Percentiles rank a stretch among this genome's conserved stretches.
Conservation (phyloP, 2,329 filamentous ascomycete genomes). For the Sclerotinia trifoliorum region DNA sequence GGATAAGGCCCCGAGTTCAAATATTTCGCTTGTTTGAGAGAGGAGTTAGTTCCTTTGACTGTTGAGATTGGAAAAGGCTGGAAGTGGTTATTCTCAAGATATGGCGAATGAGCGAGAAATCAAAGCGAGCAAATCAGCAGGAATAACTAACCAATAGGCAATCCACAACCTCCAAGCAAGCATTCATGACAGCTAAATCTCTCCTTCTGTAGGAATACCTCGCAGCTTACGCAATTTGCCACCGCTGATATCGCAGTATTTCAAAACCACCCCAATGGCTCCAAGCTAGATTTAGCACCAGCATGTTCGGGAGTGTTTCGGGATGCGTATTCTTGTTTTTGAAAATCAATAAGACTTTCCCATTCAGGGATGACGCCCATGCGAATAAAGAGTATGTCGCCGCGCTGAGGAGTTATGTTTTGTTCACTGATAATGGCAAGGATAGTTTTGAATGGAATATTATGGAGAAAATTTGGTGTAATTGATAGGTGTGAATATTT, state of each 20-base stretch:
- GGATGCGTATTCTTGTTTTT: constrained; percentile 11
- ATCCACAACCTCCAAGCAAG: constrained; percentile 16
- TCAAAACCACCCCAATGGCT: constrained; percentile 17
- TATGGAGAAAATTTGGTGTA: constrained; percentile 54
- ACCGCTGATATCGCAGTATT: constrained; percentile 12
- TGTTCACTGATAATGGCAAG: constrained; percentile 41
- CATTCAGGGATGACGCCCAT: constrained; percentile 41
- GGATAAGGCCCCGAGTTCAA: constrained; percentile 37
- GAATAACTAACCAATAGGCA: constrained; percentile 30
- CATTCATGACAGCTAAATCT: constrained; percentile 17
- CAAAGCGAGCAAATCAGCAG: not conserved
- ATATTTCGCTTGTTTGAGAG: constrained; percentile 39
- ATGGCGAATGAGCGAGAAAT: not conserved
- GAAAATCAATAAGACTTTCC: constrained; percentile 31
- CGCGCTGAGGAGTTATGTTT: constrained; percentile 40
- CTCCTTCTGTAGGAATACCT: constrained; percentile 1
- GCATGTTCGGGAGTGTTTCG: constrained; percentile 4
- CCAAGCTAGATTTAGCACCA: constrained; percentile 14
- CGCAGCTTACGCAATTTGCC: constrained; percentile 13
- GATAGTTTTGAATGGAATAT: constrained; percentile 37
- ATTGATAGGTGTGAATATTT: constrained; percentile 48
- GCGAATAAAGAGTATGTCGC: constrained; percentile 44
- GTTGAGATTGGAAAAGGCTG: rapidly evolving
- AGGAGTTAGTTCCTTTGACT: not conserved
- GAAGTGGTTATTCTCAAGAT: not conserved